Conservation (phyloP, 768 basidiomycete genomes). For the Wakefieldia striispora region DNA sequence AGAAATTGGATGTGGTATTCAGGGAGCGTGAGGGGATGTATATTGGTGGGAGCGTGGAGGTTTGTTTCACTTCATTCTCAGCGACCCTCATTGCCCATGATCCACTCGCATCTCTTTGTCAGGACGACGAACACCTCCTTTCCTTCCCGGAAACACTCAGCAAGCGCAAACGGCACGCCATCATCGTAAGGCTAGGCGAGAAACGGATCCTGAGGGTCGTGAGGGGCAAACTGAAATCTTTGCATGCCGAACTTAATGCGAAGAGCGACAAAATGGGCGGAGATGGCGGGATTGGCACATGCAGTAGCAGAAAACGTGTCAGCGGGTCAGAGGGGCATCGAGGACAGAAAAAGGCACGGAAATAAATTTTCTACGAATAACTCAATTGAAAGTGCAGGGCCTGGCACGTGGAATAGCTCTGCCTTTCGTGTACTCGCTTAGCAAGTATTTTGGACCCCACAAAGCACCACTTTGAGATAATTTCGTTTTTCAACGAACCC, state of each 20-base stretch:
- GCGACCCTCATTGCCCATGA: not conserved
- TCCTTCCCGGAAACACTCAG: slow-evolving; percentile 25
- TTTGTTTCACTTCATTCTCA: slow-evolving; percentile 6
- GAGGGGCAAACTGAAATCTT: slow-evolving; percentile 13
- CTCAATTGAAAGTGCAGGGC: not conserved
- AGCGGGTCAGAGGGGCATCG: slow-evolving; percentile 3
- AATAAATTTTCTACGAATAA: not conserved
- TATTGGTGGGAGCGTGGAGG: slow-evolving; percentile 40
- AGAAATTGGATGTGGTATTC: slow-evolving; percentile 49
- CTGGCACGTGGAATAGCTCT: too few species aligned
- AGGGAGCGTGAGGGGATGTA: slow-evolving; percentile 46
- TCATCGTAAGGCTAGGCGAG: slow-evolving; percentile 77
- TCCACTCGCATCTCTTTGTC: slow-evolving; percentile 3
- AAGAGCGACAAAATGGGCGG: not conserved
- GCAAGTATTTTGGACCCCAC: not conserved
- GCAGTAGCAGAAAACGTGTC: slow-evolving; percentile 17
- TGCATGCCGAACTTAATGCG: slow-evolving; percentile 4
- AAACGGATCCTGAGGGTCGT: slow-evolving; percentile 57
- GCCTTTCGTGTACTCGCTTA: not conserved
- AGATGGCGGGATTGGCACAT: not conserved
- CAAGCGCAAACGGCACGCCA: slow-evolving; percentile 55
- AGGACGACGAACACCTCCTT: slow-evolving; percentile 53
- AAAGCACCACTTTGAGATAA: not conserved
- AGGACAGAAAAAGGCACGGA: slow-evolving; percentile 22
- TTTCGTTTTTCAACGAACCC: not conserved